Base-by-base conservation (phyloP, 441 rosid species). In the Pelargonium cotyledonis region DNA sequence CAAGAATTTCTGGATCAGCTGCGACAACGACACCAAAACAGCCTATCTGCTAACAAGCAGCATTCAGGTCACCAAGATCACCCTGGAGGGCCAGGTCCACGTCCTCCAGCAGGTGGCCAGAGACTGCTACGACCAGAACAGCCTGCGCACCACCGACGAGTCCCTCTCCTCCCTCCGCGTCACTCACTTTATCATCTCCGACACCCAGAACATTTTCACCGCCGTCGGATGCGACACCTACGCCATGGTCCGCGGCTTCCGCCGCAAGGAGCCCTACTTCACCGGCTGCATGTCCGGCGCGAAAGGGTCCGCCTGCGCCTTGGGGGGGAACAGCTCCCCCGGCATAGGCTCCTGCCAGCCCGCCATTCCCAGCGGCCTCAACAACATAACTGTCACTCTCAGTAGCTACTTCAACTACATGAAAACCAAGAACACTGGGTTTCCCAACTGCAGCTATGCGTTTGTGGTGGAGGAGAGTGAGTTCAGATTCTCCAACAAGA, bases 201-300 rank as follows among this genome's bases (percentile, higher is more conserved):
- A 60, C 65, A 64, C 73, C 23, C 18, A 19, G 10, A 46, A 72
- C 47, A 77, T 61, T 19, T 70, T 84, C 64, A 69, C 70, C 0
- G 82, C 73, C 11, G 72, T 78, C 16, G 87, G 87, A 5, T 84
- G 87, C 62, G 74, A 80, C 73, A 78, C 78, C 65, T 18, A 41
- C 3, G 85, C 80, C 0, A 0, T 8, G 53, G 51, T 82, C 65
- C 31, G 3, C 0, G 70, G 76, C 40, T 6, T 2, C 44, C 70
- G 67, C 38, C 51, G 38, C 65, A 4, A 49, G 26, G 21, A 57
- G 2, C 6, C 0, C 31, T 21, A 63, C 68, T 11, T 0, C 66
- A 68, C 16, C 0, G 82, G 82, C 14, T 79, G 82, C 71, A 6
- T n/a, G 26, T 68, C 82, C 0, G 0, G n/a, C n/a, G n/a, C n/a